These are phyloP conservation scores for Suillus decipiens DNA, from an alignment of 768 basidiomycete species.

Conservation along the genomic window DNA sequence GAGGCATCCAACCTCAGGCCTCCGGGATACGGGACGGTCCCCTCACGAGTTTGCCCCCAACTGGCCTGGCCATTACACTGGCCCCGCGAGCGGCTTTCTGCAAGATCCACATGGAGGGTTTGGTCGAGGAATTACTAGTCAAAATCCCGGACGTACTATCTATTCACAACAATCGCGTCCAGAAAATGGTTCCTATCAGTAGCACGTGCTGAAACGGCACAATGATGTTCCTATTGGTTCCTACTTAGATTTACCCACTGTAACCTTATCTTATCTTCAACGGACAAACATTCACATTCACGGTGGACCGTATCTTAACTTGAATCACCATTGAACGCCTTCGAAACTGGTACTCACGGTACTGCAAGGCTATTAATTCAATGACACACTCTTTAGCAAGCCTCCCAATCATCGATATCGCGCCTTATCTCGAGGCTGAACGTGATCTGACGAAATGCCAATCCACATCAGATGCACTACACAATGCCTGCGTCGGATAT, in stretches of 20 bases:
- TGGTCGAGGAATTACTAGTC: slow-evolving; percentile 35
- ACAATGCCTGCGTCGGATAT: slow-evolving; percentile 71
- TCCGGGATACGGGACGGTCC: slow-evolving; percentile 6
- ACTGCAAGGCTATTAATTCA: not conserved
- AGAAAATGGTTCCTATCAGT: slow-evolving; percentile 34
- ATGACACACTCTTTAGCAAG: slow-evolving; percentile 2
- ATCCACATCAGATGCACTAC: slow-evolving; percentile 56
- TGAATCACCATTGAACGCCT: not conserved
- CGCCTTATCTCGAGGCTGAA: slow-evolving; percentile 55
- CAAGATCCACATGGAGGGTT: slow-evolving; percentile 44
- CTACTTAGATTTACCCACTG: not conserved
- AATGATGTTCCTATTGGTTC: not conserved
- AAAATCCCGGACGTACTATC: slow-evolving; percentile 63
- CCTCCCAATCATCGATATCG: slow-evolving; percentile 75
- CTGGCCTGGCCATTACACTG: slow-evolving; percentile 44
- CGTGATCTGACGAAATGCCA: slow-evolving; percentile 38
- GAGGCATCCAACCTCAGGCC: slow-evolving; percentile 18
- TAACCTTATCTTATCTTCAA: slow-evolving; percentile 6
- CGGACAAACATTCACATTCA: not conserved
- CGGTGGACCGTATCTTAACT: not conserved
- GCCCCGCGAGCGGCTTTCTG: slow-evolving; percentile 52
- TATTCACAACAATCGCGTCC: slow-evolving; percentile 52
- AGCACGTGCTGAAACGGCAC: slow-evolving; percentile 11
- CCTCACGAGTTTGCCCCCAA: slow-evolving; percentile 23
- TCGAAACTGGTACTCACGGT: not conserved